These are phyloP conservation scores for Cicer judaicum DNA, from an alignment of 306 rosid species.

Conservation along the genomic window DNA sequence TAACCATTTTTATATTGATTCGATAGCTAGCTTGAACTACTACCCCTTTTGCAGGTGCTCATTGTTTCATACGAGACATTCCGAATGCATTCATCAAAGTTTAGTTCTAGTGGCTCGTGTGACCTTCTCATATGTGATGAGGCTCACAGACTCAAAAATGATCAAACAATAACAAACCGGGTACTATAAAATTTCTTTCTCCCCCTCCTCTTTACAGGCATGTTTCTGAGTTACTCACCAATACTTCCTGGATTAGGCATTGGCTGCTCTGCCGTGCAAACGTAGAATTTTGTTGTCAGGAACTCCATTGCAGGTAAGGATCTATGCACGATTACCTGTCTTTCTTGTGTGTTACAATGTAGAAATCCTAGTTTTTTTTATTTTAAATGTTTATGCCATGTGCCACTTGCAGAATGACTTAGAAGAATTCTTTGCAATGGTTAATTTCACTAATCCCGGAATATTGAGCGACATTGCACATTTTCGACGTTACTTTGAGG, in stretches of 20 bases:
- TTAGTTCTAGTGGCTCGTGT: conserved; percentile 74
- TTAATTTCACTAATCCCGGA: conserved; percentile 91
- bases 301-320: conserved; percentile 94
- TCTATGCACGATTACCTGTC: conserved; percentile 19
- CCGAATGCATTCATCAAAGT: conserved; percentile 86
- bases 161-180: conserved; percentile 93
- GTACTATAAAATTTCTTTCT: conserved; percentile 50
- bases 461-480: conserved; percentile 73
- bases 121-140: conserved; percentile 96
- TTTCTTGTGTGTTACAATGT: conserved; percentile 26
- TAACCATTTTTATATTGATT: conserved; percentile 29
- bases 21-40: conserved; percentile 31
- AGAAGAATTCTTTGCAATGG: conserved; percentile 95
- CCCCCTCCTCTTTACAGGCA: background rate
- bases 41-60: conserved; percentile 63
- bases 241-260: conserved; percentile 65
- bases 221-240: conserved; percentile 35
- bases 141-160: conserved; percentile 97
- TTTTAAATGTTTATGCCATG: conserved; percentile 13
- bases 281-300: conserved; percentile 88
- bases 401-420: conserved; percentile 81
- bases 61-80: conserved; percentile 94
- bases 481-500: conserved; percentile 92
- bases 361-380: background rate
- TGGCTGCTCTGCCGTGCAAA: conserved; percentile 88